These are phyloP conservation scores for Thuidium tamariscinum DNA, from an alignment of 225 moss, liverwort and hornwort species.

Conservation along the genomic window DNA sequence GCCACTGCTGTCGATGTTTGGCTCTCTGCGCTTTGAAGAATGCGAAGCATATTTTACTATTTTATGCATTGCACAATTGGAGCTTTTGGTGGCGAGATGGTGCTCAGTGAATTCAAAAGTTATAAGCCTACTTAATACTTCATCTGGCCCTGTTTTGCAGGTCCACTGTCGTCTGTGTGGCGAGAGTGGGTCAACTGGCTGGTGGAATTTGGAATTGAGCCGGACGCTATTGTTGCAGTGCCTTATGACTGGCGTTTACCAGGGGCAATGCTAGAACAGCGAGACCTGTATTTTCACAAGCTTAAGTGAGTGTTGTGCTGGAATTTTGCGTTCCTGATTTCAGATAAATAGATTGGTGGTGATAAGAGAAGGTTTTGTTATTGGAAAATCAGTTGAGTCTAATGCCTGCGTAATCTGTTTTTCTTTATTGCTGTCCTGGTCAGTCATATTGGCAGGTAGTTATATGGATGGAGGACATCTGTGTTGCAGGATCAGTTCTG, in stretches of 20 bases:
- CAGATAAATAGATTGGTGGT: background rate
- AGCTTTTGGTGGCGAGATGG: background rate
- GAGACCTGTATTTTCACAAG: slow-evolving; percentile 94
- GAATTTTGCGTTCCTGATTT: background rate
- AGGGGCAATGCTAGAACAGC: slow-evolving; percentile 65
- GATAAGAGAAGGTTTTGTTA: background rate
- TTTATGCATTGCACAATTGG: background rate
- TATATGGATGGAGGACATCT: background rate
- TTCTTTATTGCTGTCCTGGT: background rate
- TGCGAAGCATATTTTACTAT: background rate
- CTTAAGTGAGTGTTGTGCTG: slow-evolving; percentile 56
- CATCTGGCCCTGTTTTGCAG: slow-evolving; percentile 17
- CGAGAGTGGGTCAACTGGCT: slow-evolving; percentile 99
- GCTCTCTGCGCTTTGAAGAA: background rate
- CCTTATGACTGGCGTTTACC: slow-evolving; percentile 98
- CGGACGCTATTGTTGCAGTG: slow-evolving; percentile 88
- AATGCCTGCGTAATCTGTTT: background rate
- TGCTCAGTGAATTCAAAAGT: background rate
- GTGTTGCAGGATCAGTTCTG: background rate
- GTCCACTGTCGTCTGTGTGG: slow-evolving; percentile 95
- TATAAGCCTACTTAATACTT: background rate
- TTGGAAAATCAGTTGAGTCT: background rate
- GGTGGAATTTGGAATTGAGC: slow-evolving; percentile 97
- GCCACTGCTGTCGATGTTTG: background rate
- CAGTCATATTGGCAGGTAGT: background rate